These are phyloP conservation scores for Ensete glaucum DNA, from an alignment of 176 grass and related monocot species.

Conservation along the genomic window DNA sequence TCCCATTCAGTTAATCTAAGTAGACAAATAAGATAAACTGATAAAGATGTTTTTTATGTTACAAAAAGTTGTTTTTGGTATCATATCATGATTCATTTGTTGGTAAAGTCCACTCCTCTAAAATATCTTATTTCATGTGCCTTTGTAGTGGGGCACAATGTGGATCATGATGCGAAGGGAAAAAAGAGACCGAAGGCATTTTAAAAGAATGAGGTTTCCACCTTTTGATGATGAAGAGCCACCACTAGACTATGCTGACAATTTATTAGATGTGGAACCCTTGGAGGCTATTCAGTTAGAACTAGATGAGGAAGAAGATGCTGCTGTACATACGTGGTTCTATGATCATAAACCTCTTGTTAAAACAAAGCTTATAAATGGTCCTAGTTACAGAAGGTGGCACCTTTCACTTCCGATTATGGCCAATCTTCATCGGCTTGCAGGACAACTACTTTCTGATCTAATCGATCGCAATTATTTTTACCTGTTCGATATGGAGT, in stretches of 20 bases:
- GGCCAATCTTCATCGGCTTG: slow-evolving; percentile 88
- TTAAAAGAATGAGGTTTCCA: slow-evolving; percentile 98
- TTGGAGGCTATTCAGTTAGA: slow-evolving; percentile 93
- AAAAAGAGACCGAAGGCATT: slow-evolving; percentile 88
- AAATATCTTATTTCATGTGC: background rate
- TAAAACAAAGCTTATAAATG: slow-evolving; percentile 92
- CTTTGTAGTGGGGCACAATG: slow-evolving; percentile 89
- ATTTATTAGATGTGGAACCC: slow-evolving; percentile 89
- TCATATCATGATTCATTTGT: background rate
- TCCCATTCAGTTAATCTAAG: background rate
- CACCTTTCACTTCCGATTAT: slow-evolving; percentile 93
- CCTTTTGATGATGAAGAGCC: slow-evolving; percentile 99
- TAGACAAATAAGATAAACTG: background rate
- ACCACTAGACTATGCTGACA: slow-evolving; percentile 95
- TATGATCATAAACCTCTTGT: slow-evolving; percentile 98
- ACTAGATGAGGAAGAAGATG: slow-evolving; percentile 86
- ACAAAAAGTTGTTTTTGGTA: background rate
- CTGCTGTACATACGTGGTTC: slow-evolving; percentile 91
- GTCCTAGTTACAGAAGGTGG: slow-evolving; percentile 92
- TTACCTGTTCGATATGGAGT: slow-evolving; percentile 96
- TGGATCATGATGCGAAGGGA: slow-evolving; percentile 99
- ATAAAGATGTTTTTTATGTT: background rate
- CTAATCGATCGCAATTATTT: slow-evolving; percentile 90
- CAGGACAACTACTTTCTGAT: slow-evolving; percentile 89
- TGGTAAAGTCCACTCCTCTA: background rate